phyloP scores from a whole-genome alignment of 495 filamentous ascomycete species.

The Penicillium maclennaniae region DNA sequence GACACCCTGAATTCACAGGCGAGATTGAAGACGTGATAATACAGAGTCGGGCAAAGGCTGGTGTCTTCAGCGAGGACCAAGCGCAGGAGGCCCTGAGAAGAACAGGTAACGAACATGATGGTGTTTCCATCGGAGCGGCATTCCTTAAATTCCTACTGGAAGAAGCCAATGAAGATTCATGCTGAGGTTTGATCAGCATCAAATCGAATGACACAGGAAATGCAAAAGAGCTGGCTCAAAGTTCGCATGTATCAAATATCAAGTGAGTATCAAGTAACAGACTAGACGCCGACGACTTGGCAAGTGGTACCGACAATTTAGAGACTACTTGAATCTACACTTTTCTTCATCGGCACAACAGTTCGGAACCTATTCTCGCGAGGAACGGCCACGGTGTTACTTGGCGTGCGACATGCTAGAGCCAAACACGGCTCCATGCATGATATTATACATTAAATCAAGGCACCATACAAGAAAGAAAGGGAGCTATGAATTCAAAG shows the following conservation, averaged over 20 bases:
- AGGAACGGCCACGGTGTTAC: background rate
- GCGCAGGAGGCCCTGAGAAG: slow-evolving; percentile 64
- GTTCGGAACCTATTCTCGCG: background rate
- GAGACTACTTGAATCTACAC: too few relatives aligned
- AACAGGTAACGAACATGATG: slow-evolving; percentile 68
- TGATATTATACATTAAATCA: background rate
- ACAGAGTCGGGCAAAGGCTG: slow-evolving; percentile 50
- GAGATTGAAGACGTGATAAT: slow-evolving; percentile 73
- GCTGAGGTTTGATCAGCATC: background rate
- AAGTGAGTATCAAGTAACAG: background rate
- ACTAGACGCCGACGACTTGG: background rate
- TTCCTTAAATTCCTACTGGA: slow-evolving; percentile 76
- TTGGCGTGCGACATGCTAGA: background rate
- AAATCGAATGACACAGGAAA: background rate
- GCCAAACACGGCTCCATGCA: background rate
- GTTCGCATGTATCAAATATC: too few relatives aligned
- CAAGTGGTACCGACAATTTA: too few relatives aligned
- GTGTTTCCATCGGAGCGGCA: slow-evolving; percentile 59
- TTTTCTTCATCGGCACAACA: too few relatives aligned
- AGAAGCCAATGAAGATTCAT: slow-evolving; percentile 40
- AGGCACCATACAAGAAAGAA: background rate
- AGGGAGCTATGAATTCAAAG: background rate
- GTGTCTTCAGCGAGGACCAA: slow-evolving; percentile 62
- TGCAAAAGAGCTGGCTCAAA: background rate
- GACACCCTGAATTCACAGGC: slow-evolving; percentile 83